Evolutionary conservation across 2,329 filamentous ascomycete species (phyloP).

Genomic region (Trichoderma asperellum): DNA sequence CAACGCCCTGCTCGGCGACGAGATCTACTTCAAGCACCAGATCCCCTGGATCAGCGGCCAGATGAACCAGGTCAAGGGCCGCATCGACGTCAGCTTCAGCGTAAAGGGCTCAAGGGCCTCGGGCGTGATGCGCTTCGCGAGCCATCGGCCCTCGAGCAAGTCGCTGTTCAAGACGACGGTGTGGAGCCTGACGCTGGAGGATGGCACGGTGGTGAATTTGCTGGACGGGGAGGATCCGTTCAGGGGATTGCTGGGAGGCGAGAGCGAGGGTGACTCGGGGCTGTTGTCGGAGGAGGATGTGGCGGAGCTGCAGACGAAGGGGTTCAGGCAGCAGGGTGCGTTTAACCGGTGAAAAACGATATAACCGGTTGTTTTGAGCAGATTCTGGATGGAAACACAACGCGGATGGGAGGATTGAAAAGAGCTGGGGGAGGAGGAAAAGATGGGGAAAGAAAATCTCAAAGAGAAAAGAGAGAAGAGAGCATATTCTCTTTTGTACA

Average conservation of each 20-base stretch:
- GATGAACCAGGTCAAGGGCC: slow-evolving; percentile 91
- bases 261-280: slow-evolving; percentile 45
- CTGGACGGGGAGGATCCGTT: slow-evolving; percentile 76
- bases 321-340: slow-evolving; percentile 55
- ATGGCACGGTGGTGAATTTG: slow-evolving; percentile 63
- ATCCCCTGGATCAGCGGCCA: slow-evolving; percentile 84
- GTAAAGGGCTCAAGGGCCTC: slow-evolving; percentile 76
- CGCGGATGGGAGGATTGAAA: not conserved
- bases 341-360: slow-evolving; percentile 41
- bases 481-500: slow-evolving; percentile 27
- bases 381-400: not conserved
- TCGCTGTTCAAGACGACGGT: slow-evolving; percentile 81
- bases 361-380: not conserved
- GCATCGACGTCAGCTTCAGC: slow-evolving; percentile 83
- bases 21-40: slow-evolving; percentile 78
- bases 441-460: not conserved
- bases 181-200: slow-evolving; percentile 77
- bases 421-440: not conserved
- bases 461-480: not conserved
- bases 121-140: slow-evolving; percentile 80
- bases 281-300: slow-evolving; percentile 33
- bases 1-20: slow-evolving; percentile 79
- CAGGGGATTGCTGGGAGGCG: slow-evolving; percentile 51
- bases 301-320: slow-evolving; percentile 47
- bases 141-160: slow-evolving; percentile 65